These are phyloP conservation scores for Penicillium dipodomyicola DNA, from an alignment of 495 filamentous ascomycete species.

Conservation along the genomic window DNA sequence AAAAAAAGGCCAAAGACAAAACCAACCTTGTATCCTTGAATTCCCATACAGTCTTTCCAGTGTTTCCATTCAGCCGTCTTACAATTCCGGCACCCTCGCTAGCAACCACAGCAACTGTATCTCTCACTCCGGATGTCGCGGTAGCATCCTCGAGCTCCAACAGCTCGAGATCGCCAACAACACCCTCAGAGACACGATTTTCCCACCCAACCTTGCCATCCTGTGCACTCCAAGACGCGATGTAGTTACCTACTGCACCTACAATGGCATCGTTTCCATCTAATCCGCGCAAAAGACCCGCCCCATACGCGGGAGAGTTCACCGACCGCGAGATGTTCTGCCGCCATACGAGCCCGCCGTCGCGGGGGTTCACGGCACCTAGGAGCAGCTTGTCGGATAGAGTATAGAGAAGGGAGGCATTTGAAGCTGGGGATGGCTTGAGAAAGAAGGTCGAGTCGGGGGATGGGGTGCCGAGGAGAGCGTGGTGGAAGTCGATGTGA, in stretches of 20 bases:
- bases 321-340: constrained; percentile 57
- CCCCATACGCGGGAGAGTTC: constrained; percentile 29
- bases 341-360: constrained; percentile 82
- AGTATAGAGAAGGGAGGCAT: constrained; percentile 88
- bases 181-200: constrained; percentile 50
- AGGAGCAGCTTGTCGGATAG: constrained; percentile 76
- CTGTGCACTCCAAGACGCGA: constrained; percentile 80
- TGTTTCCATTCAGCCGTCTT: constrained; percentile 65
- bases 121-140: constrained; percentile 50
- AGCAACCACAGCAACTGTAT: constrained; percentile 67
- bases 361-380: constrained; percentile 85
- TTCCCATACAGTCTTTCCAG: constrained; percentile 78
- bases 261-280: constrained; percentile 73
- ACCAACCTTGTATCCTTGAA: constrained; percentile 58
- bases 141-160: constrained; percentile 64
- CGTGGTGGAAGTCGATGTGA: constrained; percentile 89
- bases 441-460: constrained; percentile 91
- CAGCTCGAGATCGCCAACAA: constrained; percentile 76
- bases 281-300: constrained; percentile 63
- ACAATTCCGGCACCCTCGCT: constrained; percentile 53
- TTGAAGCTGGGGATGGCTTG: constrained; percentile 71
- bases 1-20: background rate
- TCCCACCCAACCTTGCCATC: constrained; percentile 79
- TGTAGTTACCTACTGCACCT: constrained; percentile 61
- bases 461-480: constrained; percentile 79